Percentiles rank a stretch among this genome's conserved stretches.
phyloP scores from a whole-genome alignment of 495 filamentous ascomycete genomes.

The Tuber brumale region DNA sequence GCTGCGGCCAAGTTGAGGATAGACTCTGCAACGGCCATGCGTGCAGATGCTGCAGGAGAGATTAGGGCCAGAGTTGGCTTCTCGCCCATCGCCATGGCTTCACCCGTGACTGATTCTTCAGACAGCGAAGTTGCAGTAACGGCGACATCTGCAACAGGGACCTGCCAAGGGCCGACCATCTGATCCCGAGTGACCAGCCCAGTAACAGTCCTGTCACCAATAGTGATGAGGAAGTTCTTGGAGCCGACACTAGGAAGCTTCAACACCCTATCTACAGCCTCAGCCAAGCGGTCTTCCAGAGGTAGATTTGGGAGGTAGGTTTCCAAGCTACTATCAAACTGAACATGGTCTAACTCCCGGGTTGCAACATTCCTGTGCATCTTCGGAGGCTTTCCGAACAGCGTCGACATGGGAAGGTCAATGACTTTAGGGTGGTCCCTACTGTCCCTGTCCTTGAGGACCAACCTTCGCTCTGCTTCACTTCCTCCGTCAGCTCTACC shows the following conservation, averaged over 20 bases:
- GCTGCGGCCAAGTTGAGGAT: conserved; percentile 88
- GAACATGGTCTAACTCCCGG: conserved; percentile 58
- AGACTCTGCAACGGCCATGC: conserved; percentile 94
- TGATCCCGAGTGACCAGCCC: conserved; percentile 85
- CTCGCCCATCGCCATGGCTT: conserved; percentile 96
- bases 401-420: conserved; percentile 79
- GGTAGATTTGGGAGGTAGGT: conserved; percentile 58
- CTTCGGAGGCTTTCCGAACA: conserved; percentile 87
- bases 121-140: conserved; percentile 79
- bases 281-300: conserved; percentile 60
- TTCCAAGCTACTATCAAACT: conserved; percentile 62
- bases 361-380: conserved; percentile 73
- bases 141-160: conserved; percentile 87
- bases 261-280: conserved; percentile 74
- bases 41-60: conserved; percentile 82
- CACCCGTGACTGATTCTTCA: conserved; percentile 67
- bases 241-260: conserved; percentile 82
- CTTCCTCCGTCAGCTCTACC: conserved; percentile 66
- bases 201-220: conserved; percentile 84
- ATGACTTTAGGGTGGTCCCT: conserved; percentile 70
- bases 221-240: conserved; percentile 95
- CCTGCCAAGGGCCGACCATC: conserved; percentile 95
- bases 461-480: conserved; percentile 57
- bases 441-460: conserved; percentile 76
- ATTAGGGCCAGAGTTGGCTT: conserved; percentile 86